phyloP scores from a whole-genome alignment of 441 rosid genomes.

The Populus hybrid region DNA sequence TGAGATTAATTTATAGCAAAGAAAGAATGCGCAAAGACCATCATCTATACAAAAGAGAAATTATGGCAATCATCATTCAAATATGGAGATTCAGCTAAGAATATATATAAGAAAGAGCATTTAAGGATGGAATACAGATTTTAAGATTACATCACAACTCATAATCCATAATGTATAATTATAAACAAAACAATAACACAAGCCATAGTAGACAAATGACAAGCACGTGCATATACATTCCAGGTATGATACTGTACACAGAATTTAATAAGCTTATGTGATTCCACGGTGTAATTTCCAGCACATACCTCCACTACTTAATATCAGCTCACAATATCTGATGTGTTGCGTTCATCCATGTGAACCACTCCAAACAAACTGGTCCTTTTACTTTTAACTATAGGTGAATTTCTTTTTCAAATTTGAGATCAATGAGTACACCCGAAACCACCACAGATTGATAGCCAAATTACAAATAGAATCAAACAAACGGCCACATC shows the following conservation, averaged over 20 bases:
- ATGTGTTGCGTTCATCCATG: not conserved
- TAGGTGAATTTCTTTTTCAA: not conserved
- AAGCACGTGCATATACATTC: not conserved
- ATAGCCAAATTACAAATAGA: slow-evolving; percentile 62
- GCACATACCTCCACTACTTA: slow-evolving; percentile 4
- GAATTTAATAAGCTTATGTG: not conserved
- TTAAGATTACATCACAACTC: not conserved
- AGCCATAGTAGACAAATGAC: not conserved
- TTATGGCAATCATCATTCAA: not conserved
- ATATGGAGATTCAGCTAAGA: not conserved
- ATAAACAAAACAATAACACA: not conserved
- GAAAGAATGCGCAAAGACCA: too few species aligned
- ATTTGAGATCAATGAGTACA: slow-evolving; percentile 38
- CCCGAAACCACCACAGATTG: slow-evolving; percentile 54
- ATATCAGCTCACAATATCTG: not conserved
- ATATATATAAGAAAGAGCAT: not conserved
- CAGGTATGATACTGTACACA: not conserved
- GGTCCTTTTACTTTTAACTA: not conserved
- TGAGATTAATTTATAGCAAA: too few species aligned
- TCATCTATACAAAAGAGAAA: not conserved
- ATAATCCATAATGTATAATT: not conserved
- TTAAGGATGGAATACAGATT: not conserved
- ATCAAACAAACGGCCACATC: slow-evolving; percentile 70
- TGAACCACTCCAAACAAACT: not conserved
- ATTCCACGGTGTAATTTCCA: slow-evolving; percentile 3